phyloP scores from a whole-genome alignment of 768 basidiomycete genomes.

The Hericium erinaceus region DNA sequence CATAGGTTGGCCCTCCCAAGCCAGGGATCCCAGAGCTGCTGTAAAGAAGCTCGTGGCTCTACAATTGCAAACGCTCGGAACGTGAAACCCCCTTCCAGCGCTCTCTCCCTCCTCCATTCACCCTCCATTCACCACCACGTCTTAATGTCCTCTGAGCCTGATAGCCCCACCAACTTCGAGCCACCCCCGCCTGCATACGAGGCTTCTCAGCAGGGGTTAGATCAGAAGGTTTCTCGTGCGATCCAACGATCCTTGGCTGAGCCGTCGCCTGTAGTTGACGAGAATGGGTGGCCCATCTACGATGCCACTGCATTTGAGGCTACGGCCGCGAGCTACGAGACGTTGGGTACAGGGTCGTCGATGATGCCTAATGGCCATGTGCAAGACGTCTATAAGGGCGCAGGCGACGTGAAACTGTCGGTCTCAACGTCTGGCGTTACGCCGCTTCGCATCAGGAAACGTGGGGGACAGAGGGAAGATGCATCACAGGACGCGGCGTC shows the following conservation, averaged over 20 bases:
- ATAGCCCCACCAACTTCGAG: background rate
- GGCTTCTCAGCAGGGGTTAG: slow-evolving; percentile 6
- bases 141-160: background rate
- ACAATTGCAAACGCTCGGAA: background rate
- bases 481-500: slow-evolving; percentile 26
- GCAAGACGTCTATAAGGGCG: background rate
- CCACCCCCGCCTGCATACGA: slow-evolving; percentile 12
- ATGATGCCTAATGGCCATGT: background rate
- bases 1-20: background rate
- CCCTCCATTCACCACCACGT: background rate
- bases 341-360: slow-evolving; percentile 1
- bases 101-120: background rate
- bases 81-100: background rate
- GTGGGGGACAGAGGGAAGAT: background rate
- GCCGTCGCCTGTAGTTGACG: background rate
- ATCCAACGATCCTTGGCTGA: slow-evolving; percentile 1
- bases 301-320: slow-evolving; percentile 7
- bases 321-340: background rate
- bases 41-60: background rate
- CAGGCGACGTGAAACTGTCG: background rate
- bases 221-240: slow-evolving; percentile 5
- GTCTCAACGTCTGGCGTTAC: background rate
- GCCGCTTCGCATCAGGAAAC: background rate
- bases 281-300: slow-evolving; percentile 9
- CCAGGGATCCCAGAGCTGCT: background rate